Evolutionary conservation across 164 flowering plant species (phyloP), one percentile per base, ranked within the genome.

Genomic region (Liriodendron chinense): DNA sequence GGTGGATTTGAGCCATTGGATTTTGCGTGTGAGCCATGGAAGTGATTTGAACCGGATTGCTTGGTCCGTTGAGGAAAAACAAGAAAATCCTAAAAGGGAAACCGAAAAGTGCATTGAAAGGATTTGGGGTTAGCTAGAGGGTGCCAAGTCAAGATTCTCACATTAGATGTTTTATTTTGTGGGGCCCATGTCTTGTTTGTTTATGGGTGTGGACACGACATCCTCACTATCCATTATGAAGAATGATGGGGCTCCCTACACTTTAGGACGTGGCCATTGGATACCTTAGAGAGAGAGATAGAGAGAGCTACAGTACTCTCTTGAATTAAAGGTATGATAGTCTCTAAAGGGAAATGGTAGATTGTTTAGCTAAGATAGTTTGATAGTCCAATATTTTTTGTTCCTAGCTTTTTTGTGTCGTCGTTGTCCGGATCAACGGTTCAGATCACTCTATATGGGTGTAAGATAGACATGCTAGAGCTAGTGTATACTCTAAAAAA

Each of bases 71-170:
- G 47, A 62, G 77, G 70, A 78, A 78, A 69, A 62, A 48, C 26
- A 28, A 9, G 50, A 71, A 76, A 13, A 53, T 53, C 16, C 59
- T 1, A 0, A 14, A 76, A 47, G 68, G 68, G 24, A 76, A n/a
- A n/a, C 48, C 26, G 25, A 71, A 66, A 47, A 34, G 69, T 67
- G 69, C 47, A 28, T 0, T 43, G 72, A 67, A 67, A 72, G 75
- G 75, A 70, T 73, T 77, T 68, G 66, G 72, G 62, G 2, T 64
- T 65, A 65, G 21, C 18, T 63, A 69, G 8, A 64, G 49, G 22
- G 25, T 61, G 68, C 9, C 59, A 83, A 78, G 90, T 86, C 90
- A 86, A 86, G 81, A 87, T 87, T 86, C 83, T 84, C 88, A 86
- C 7, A 75, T 87, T 72, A 59, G 69, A 74, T 56, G 59, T 76